phyloP scores from a whole-genome alignment of 371 early-diverging fungal genomes.

The Synchytrium microbalum region DNA sequence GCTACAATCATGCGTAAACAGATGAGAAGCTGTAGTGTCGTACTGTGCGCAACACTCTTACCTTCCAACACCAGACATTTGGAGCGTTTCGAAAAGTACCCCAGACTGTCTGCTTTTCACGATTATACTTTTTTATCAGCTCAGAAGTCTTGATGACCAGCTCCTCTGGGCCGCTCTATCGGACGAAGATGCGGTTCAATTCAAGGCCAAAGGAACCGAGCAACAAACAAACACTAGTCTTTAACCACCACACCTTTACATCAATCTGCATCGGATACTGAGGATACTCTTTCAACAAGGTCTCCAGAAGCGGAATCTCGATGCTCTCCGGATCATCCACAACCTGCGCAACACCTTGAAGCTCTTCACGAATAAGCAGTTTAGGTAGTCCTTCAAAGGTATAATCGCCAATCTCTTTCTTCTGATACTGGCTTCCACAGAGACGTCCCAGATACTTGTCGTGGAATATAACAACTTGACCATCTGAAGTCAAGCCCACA shows the following conservation, averaged over 20 bases:
- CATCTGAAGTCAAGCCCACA: slow-evolving; percentile 35
- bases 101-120: slow-evolving; percentile 15
- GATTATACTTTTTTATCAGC: slow-evolving; percentile 21
- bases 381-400: slow-evolving; percentile 29
- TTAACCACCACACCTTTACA: background rate
- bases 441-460: slow-evolving; percentile 28
- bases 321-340: slow-evolving; percentile 25
- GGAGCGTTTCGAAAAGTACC: background rate
- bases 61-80: background rate
- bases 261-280: slow-evolving; percentile 9
- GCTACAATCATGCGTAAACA: background rate
- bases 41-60: background rate
- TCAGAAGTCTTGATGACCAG: slow-evolving; percentile 25
- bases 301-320: slow-evolving; percentile 31
- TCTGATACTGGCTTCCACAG: slow-evolving; percentile 20
- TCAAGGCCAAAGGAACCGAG: no score
- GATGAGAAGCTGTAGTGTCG: no score
- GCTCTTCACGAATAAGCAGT: slow-evolving; percentile 22
- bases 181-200: background rate
- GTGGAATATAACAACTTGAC: slow-evolving; percentile 35
- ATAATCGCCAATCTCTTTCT: slow-evolving; percentile 25
- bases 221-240: background rate
- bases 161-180: slow-evolving; percentile 27
- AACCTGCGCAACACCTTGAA: slow-evolving; percentile 8
- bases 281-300: slow-evolving; percentile 32